phyloP scores from a whole-genome alignment of 208 protist genomes.

The Leptomonas pyrrhocoris region DNA sequence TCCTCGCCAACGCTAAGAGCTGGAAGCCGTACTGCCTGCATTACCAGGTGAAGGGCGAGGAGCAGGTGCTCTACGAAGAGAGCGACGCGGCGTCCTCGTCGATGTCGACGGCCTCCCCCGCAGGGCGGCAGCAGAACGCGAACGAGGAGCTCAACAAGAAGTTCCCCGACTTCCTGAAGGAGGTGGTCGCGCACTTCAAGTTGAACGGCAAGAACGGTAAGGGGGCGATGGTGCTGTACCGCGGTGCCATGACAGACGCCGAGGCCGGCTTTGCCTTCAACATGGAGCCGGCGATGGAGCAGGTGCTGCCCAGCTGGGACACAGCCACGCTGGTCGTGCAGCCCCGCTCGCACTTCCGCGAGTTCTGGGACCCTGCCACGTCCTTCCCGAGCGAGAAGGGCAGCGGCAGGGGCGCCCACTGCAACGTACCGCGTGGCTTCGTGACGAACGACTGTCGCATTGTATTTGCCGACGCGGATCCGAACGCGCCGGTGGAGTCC shows the following conservation, averaged over 20 bases:
- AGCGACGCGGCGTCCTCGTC: conserved; percentile 13
- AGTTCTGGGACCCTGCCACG: conserved; percentile 24
- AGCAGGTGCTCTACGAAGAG: conserved; percentile 27
- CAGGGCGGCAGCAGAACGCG: conserved; percentile 15
- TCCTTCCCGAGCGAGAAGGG: conserved; percentile 11
- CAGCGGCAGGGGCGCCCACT: conserved; percentile 9
- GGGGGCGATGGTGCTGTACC: conserved; percentile 43
- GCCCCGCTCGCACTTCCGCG: conserved; percentile 51
- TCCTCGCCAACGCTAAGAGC: conserved; percentile 37
- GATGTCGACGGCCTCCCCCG: conserved; percentile 10
- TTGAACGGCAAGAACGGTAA: conserved; percentile 23
- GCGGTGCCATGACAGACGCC: conserved; percentile 55
- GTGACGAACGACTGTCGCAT: conserved; percentile 24
- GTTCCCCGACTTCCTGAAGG: conserved; percentile 46
- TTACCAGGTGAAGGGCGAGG: conserved; percentile 47
- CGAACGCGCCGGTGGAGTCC: conserved; percentile 20
- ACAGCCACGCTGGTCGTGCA: conserved; percentile 56
- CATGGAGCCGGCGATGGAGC: conserved; percentile 30
- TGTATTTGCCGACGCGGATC: conserved; percentile 33
- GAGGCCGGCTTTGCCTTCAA: conserved; percentile 39
- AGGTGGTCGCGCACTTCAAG: conserved; percentile 38
- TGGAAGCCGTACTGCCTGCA: conserved; percentile 65
- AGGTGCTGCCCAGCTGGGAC: conserved; percentile 34
- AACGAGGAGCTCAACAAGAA: conserved; percentile 51
- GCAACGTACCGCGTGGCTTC: conserved; percentile 66